A percentile compares a stretch with the other conserved stretches of the same genome.
These are phyloP conservation scores for Xylaria sp. DNA, from an alignment of 2,329 filamentous ascomycete genomes.

Conservation along the genomic window DNA sequence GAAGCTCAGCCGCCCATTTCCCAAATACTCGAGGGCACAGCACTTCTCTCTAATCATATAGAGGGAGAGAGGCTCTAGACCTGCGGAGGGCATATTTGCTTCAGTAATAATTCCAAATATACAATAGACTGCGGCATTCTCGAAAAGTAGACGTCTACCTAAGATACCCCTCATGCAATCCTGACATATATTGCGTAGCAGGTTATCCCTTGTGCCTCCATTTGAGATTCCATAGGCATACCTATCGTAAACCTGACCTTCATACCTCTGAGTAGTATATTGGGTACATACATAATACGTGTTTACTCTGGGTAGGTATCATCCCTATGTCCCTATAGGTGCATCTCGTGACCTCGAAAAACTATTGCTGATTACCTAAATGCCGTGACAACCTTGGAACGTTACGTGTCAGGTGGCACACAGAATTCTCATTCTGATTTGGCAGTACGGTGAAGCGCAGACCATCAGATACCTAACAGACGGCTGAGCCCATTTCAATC, in stretches of 20 bases:
- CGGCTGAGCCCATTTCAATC: background rate
- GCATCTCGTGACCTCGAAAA: slow-evolving; percentile 17
- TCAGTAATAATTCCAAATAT: background rate
- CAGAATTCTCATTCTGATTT: background rate
- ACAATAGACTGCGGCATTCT: background rate
- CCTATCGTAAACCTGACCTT: background rate
- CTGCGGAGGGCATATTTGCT: background rate
- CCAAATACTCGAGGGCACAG: background rate
- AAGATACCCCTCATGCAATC: background rate
- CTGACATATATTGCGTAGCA: background rate
- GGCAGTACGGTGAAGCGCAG: background rate
- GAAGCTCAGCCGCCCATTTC: background rate
- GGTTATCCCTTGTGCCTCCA: background rate
- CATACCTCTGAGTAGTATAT: background rate
- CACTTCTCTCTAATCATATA: background rate
- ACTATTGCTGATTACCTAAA: background rate
- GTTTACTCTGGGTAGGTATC: background rate
- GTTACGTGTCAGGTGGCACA: slow-evolving; percentile 20
- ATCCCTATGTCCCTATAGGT: background rate
- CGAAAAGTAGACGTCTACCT: background rate
- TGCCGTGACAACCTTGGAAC: background rate
- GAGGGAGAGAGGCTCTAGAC: background rate
- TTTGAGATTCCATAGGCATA: background rate
- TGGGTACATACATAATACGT: background rate
- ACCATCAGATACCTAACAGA: background rate